phyloP scores from a whole-genome alignment of 169 alveolate genomes.

The Plasmodium reichenowi region DNA sequence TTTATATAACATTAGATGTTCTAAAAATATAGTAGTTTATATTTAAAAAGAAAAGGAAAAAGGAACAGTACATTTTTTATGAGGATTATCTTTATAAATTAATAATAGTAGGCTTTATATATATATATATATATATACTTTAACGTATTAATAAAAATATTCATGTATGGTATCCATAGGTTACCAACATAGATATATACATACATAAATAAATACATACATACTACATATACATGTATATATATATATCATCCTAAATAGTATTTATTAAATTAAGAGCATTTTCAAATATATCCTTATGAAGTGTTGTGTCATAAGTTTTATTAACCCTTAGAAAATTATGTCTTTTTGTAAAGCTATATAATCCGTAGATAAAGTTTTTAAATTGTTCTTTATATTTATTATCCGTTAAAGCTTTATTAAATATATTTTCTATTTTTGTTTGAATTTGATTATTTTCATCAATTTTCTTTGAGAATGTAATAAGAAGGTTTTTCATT shows the following conservation, averaged over 20 bases:
- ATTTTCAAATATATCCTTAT: background rate
- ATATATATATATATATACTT: background rate
- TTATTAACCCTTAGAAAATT: background rate
- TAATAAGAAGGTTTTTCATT: background rate
- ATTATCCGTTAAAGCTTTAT: conserved; percentile 17
- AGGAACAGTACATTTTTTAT: no score
- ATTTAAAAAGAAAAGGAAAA: no score
- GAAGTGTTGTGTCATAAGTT: background rate
- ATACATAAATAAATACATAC: no score
- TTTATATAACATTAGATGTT: no score
- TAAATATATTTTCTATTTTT: conserved; percentile 2
- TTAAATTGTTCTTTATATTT: background rate
- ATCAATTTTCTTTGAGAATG: background rate
- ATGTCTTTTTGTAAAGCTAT: conserved; percentile 13
- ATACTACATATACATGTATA: no score
- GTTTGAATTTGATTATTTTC: background rate
- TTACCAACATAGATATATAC: no score
- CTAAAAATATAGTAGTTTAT: no score
- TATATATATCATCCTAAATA: background rate
- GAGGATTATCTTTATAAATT: no score
- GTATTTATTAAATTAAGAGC: background rate
- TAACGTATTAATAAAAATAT: no score
- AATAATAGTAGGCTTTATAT: no score
- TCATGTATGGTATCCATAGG: no score
- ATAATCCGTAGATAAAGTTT: background rate